Percentiles rank a stretch among this genome's conserved stretches.
Evolutionary conservation across 441 rosid genomes (phyloP).

Genomic region (Hura crepitans): DNA sequence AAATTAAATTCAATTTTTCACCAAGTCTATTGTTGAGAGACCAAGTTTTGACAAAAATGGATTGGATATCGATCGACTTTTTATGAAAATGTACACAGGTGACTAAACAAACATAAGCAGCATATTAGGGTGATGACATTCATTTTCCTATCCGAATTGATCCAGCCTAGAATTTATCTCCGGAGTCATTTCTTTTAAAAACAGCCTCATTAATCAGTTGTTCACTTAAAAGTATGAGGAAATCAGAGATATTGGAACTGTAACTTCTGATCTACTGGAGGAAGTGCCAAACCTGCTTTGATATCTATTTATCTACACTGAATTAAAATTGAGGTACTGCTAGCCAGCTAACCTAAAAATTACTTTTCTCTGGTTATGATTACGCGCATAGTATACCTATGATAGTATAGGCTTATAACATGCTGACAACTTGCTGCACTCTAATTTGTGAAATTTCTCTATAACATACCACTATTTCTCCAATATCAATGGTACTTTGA

Average conservation of each 20-base stretch:
- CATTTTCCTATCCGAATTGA: no score
- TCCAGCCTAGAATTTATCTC: neutral
- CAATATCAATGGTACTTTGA: neutral
- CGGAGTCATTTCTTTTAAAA: neutral
- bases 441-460: neutral
- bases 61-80: neutral
- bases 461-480: neutral
- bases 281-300: neutral
- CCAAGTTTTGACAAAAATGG: no score
- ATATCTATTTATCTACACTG: conserved; percentile 1
- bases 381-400: neutral
- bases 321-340: neutral
- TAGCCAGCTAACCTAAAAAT: neutral
- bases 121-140: no score
- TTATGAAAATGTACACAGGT: neutral
- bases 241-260: neutral
- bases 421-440: neutral
- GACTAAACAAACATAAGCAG: no score
- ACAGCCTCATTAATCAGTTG: neutral
- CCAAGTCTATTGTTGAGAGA: neutral
- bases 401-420: conserved; percentile 4
- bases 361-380: neutral
- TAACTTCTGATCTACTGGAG: neutral
- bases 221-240: neutral
- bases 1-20: neutral